Evolutionary conservation across 257 asterid species (phyloP), one percentile per base, ranked within the genome.

Genomic region (Anisodus tanguticus): DNA sequence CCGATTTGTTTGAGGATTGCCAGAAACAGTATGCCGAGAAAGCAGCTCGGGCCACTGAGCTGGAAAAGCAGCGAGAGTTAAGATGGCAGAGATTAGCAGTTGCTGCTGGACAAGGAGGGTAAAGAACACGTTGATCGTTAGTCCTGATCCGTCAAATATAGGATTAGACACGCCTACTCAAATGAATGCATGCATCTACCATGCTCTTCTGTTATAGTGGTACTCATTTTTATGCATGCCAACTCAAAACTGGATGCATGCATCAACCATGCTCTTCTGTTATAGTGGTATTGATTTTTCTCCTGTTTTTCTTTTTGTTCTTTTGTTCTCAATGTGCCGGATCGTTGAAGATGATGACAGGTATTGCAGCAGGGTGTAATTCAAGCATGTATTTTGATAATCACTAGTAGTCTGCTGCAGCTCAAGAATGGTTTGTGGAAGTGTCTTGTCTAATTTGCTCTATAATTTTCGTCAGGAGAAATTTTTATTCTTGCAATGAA

Each of bases 31-130:
- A 84, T 69, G 83, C 83, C 49, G 89, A 84, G 67, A 84, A 71
- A 82, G 86, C 82, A 79, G 86, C 82, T 13, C 80, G 13, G 59
- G 86, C 88, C 37, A n/a, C 37, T 0, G 89, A 84, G 55, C 53
- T 83, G 83, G 90, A 69, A 85, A 79, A 87, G 57, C 88, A 84
- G 85, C 87, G 90, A 45, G 86, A 85, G 71, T 41, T 66, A 54
- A 81, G 57, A 16, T 89, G 91, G 91, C 90, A 90, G 88, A 90
- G 91, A 90, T 84, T 95, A 87, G 93, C 88, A 51, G 91, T 88
- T 41, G 94, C 92, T 19, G 94, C 93, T 43, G 88, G 88, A 83
- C 89, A 78, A 79, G 90, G 89, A 82, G 86, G 88, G 82, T 85
- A 90, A 31, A 15, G 31, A 66, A 80, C 57, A 53, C 12, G 19